phyloP scores from a whole-genome alignment of 2,329 filamentous ascomycete genomes.

The Ceratocystis smalleyi region DNA sequence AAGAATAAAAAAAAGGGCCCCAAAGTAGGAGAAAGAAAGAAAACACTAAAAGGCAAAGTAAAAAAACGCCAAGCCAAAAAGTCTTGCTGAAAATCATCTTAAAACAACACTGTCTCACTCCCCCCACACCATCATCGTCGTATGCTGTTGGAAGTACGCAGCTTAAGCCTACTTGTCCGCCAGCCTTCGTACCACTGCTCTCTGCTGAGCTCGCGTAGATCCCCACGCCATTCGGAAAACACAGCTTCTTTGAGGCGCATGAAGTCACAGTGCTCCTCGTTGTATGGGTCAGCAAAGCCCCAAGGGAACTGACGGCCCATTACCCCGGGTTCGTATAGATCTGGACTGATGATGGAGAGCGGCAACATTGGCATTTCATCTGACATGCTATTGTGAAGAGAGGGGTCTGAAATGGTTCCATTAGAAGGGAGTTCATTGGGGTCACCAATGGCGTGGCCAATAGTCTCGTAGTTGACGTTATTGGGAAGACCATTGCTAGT shows the following conservation, averaged over 20 bases:
- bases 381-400: conserved; percentile 31
- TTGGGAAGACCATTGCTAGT: conserved; percentile 19
- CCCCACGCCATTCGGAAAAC: conserved; percentile 82
- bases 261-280: conserved; percentile 87
- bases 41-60: not conserved
- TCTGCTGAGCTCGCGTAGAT: conserved; percentile 76
- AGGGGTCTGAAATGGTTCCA: conserved; percentile 25
- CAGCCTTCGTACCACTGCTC: conserved; percentile 94
- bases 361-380: conserved; percentile 58
- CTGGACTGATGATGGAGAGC: conserved; percentile 84
- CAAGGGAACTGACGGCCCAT: conserved; percentile 85
- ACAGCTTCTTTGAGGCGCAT: conserved; percentile 76
- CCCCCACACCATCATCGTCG: conserved; percentile 21
- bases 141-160: conserved; percentile 30
- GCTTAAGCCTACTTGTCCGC: conserved; percentile 58
- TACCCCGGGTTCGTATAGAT: conserved; percentile 66
- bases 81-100: not conserved
- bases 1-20: conserved; percentile 2
- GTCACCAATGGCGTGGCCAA: conserved; percentile 28
- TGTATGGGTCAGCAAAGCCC: conserved; percentile 91
- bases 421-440: conserved; percentile 23
- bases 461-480: conserved; percentile 31
- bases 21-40: conserved; percentile 12
- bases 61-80: not conserved
- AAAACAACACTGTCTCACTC: conserved; percentile 9